A percentile compares a stretch with the other conserved stretches of the same genome.
phyloP scores from a whole-genome alignment of 148 eudicot genomes.

The Tetragonia tetragonoides region DNA sequence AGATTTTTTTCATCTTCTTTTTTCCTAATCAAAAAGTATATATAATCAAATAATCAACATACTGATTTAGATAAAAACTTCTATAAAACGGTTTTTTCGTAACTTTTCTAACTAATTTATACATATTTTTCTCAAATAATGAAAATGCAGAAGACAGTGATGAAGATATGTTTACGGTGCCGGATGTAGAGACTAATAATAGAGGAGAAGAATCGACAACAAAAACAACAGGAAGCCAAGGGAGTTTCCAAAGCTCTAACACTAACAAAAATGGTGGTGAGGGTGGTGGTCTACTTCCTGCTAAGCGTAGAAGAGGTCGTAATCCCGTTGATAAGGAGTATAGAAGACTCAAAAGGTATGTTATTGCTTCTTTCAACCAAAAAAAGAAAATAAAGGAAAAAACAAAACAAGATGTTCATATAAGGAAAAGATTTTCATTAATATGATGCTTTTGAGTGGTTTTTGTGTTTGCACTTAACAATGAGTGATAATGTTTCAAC shows the following conservation, averaged over 20 bases:
- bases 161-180: constrained; percentile 37
- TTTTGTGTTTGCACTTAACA: too few relatives aligned
- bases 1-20: background rate
- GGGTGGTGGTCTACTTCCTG: constrained; percentile 3
- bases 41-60: too few relatives aligned
- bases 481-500: too few relatives aligned
- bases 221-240: constrained; percentile 17
- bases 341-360: constrained; percentile 42
- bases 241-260: constrained; percentile 23
- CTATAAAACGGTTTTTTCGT: background rate
- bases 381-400: too few relatives aligned
- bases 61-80: too few relatives aligned
- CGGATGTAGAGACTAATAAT: constrained; percentile 19
- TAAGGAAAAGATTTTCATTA: too few relatives aligned
- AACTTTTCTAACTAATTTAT: background rate
- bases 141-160: constrained; percentile 32
- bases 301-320: constrained; percentile 40
- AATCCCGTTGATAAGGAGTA: constrained; percentile 44
- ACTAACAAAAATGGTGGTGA: constrained; percentile 9
- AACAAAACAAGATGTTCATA: too few relatives aligned
- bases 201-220: constrained; percentile 1
- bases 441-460: too few relatives aligned
- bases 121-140: background rate
- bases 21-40: background rate
- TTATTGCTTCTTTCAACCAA: too few relatives aligned